Percentiles rank a stretch among this genome's conserved stretches.
phyloP scores from a whole-genome alignment of 352 stramenopile genomes.

The Aphanomyces stellatus region DNA sequence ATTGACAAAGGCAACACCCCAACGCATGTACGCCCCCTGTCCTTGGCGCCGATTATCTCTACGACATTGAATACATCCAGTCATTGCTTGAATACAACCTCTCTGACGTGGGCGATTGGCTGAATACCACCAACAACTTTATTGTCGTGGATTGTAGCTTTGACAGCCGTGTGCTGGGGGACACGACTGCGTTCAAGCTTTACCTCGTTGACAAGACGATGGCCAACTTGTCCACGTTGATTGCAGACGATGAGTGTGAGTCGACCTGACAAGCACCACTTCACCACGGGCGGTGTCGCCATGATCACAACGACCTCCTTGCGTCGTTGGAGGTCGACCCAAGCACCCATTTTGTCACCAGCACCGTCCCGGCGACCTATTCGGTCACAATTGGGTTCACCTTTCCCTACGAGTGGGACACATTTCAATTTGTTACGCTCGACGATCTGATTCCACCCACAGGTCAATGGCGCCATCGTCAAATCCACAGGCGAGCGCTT shows the following conservation, averaged over 20 bases:
- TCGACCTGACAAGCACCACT: neutral
- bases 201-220: neutral
- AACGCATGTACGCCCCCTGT: no score
- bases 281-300: neutral
- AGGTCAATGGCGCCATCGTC: neutral
- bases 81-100: neutral
- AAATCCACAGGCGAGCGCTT: neutral
- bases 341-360: neutral
- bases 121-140: neutral
- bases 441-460: neutral
- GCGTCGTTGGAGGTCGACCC: neutral
- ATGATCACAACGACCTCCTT: neutral
- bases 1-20: no score
- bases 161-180: neutral
- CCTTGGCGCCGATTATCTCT: neutral
- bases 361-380: neutral
- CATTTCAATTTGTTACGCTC: neutral
- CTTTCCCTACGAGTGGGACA: neutral
- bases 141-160: neutral
- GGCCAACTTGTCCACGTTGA: neutral
- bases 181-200: conserved; percentile 3
- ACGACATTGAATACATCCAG: neutral
- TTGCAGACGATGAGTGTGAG: neutral
- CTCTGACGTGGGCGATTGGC: neutral
- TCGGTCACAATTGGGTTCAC: neutral